These are phyloP conservation scores for Gossypium stocksii DNA, from an alignment of 345 rosid genomes.

Conservation along the genomic window DNA sequence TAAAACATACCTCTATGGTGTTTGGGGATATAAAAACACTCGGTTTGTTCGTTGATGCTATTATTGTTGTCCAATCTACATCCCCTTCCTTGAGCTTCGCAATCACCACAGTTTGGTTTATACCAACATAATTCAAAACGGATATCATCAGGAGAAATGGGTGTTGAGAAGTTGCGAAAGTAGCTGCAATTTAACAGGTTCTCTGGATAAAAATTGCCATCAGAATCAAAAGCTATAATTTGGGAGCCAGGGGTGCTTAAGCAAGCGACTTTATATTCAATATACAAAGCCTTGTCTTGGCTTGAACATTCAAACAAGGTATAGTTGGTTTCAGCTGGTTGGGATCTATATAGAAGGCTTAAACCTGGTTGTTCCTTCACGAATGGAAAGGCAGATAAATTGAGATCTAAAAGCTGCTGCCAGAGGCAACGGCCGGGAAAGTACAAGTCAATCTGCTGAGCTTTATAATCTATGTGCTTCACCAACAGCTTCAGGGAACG, in stretches of 20 bases:
- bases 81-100: background rate
- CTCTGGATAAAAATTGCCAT: rapidly evolving
- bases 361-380: background rate
- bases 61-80: background rate
- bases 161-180: background rate
- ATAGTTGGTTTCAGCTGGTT: background rate
- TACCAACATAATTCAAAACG: background rate
- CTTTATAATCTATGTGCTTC: conserved; percentile 11
- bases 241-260: background rate
- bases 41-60: background rate
- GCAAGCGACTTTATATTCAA: rapidly evolving
- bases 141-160: background rate
- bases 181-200: conserved; percentile 3
- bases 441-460: background rate
- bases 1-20: conserved; percentile 4
- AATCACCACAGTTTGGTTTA: background rate
- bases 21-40: background rate
- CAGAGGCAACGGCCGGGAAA: conserved; percentile 2
- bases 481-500: background rate
- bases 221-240: background rate
- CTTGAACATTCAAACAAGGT: conserved; percentile 9
- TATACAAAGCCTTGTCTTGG: background rate
- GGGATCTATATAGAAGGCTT: too few species aligned
- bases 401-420: conserved; percentile 6
- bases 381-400: conserved; percentile 7